phyloP scores from a whole-genome alignment of 495 filamentous ascomycete species.

The Tuber aestivum region DNA sequence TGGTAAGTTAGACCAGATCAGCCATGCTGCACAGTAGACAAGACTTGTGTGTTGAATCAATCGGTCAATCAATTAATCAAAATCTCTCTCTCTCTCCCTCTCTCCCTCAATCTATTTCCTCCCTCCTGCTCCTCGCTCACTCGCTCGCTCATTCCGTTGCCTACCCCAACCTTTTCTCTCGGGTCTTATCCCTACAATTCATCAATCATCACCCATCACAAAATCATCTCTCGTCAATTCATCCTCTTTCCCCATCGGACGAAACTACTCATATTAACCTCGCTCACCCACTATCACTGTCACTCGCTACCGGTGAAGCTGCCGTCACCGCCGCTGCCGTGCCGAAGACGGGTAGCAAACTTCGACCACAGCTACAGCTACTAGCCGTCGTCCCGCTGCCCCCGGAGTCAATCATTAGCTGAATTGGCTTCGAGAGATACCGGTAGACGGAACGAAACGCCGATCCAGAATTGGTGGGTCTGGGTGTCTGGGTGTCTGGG shows the following conservation, averaged over 20 bases:
- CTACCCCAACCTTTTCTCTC: conserved; percentile 5
- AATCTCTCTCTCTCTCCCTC: not conserved
- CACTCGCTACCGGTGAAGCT: not conserved
- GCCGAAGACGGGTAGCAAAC: not conserved
- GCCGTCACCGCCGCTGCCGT: not conserved
- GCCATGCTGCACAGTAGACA: not conserved
- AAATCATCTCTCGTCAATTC: conserved; percentile 5
- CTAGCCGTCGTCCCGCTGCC: not conserved
- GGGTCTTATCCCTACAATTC: conserved; percentile 7
- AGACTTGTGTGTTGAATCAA: conserved; percentile 1
- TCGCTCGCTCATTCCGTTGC: conserved; percentile 2
- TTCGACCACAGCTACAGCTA: not conserved
- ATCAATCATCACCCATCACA: conserved; percentile 2
- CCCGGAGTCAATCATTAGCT: not conserved
- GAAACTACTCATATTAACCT: not conserved
- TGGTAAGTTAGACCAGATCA: conserved; percentile 1
- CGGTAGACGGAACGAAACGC: not conserved
- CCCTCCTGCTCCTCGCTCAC: not conserved
- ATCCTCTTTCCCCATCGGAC: not conserved
- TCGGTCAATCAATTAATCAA: conserved; percentile 3
- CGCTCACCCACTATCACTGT: not conserved
- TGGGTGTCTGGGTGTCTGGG: conserved; percentile 1
- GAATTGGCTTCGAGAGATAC: not conserved
- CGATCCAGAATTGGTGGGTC: not conserved
- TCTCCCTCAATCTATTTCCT: conserved; percentile 2